Conservation (phyloP, 2,329 filamentous ascomycete genomes). For the Alternaria ventricosa region DNA sequence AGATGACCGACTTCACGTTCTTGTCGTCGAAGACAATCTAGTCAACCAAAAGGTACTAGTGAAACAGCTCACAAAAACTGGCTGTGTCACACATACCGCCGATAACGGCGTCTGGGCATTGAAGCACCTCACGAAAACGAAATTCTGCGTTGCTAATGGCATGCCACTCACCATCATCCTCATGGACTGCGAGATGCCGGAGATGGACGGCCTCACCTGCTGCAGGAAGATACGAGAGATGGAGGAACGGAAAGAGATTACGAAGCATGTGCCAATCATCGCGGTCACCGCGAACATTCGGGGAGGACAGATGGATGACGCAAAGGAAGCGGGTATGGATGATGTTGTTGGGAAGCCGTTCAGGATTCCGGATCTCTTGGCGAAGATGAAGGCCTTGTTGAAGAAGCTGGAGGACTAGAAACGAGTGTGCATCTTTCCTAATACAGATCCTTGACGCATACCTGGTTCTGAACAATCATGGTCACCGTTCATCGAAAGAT, state of each 20-base stretch:
- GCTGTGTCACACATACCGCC: conserved; percentile 37
- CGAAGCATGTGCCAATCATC: conserved; percentile 42
- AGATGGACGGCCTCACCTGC: conserved; percentile 48
- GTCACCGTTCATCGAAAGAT: no score
- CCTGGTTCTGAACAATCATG: neutral
- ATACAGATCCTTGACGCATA: neutral
- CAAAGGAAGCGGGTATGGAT: conserved; percentile 44
- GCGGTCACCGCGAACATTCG: conserved; percentile 48
- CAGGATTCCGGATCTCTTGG: conserved; percentile 39
- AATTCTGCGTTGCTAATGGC: conserved; percentile 15
- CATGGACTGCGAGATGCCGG: conserved; percentile 50
- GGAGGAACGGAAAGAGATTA: conserved; percentile 26
- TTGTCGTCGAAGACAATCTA: conserved; percentile 48
- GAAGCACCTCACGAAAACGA: conserved; percentile 28
- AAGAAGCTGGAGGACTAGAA: conserved; percentile 13
- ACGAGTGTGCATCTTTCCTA: neutral
- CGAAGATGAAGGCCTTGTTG: conserved; percentile 32
- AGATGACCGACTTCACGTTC: conserved; percentile 27
- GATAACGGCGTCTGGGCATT: conserved; percentile 45
- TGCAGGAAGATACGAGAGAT: conserved; percentile 42
- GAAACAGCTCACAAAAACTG: conserved; percentile 41
- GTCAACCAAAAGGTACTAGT: conserved; percentile 46
- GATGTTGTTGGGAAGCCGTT: conserved; percentile 47
- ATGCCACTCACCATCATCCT: conserved; percentile 40
- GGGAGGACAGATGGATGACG: conserved; percentile 40